Percentiles rank a stretch among this genome's conserved stretches.
Evolutionary conservation across 2,329 filamentous ascomycete genomes (phyloP).

Genomic region (Fusarium newnesense): DNA sequence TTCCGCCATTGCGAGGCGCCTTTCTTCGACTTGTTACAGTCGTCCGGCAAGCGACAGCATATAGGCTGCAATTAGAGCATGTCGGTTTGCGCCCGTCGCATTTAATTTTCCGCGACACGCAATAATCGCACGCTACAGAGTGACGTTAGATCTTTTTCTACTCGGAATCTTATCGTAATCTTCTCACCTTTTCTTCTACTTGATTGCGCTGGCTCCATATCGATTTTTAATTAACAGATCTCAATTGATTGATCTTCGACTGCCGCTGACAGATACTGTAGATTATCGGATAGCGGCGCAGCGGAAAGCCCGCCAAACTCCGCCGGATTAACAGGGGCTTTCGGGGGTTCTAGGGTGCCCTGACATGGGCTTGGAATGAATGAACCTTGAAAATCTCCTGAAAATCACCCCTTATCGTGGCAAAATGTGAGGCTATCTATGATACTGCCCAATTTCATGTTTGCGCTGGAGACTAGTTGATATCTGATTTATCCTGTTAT

Average conservation of each 20-base stretch:
- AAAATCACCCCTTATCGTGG: conserved; percentile 16
- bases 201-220: conserved; percentile 21
- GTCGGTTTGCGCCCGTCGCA: conserved; percentile 52
- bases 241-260: not conserved
- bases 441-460: not conserved
- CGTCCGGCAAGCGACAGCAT: conserved; percentile 47
- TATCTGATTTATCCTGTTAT: not conserved
- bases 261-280: not conserved
- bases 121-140: conserved; percentile 49
- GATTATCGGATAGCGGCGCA: conserved; percentile 10
- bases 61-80: conserved; percentile 53
- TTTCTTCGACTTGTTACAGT: conserved; percentile 18
- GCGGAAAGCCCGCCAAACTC: conserved; percentile 7
- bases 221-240: not conserved
- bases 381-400: conserved; percentile 2
- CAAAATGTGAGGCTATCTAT: not conserved
- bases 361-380: not conserved
- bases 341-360: not conserved
- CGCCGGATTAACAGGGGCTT: not conserved
- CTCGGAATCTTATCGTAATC: rapidly evolving
- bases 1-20: not conserved
- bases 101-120: conserved; percentile 53
- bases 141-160: not conserved
- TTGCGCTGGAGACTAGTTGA: not conserved
- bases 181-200: conserved; percentile 36